Percentiles rank a stretch among this genome's conserved stretches.
Evolutionary conservation across 1,139 yeast species (phyloP).

Genomic region (Magnusiomyces fungicola): DNA sequence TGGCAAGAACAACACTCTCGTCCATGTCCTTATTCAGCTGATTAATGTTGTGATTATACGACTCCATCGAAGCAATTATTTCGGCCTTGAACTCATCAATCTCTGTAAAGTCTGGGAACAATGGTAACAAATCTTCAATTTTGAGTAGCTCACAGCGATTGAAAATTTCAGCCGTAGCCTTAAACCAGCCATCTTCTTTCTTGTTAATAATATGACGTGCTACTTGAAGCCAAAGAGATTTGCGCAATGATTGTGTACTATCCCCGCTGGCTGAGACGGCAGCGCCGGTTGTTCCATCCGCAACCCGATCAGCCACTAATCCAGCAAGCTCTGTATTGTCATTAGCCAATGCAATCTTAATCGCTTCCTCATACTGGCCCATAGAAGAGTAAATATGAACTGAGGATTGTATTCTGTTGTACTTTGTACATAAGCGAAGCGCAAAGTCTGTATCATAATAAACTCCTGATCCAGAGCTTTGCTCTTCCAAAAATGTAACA

Average conservation of each 20-base stretch:
- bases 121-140: constrained; percentile 74
- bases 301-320: constrained; percentile 47
- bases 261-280: background rate
- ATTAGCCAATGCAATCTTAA: constrained; percentile 59
- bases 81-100: constrained; percentile 82
- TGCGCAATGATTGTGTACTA: constrained; percentile 41
- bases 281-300: constrained; percentile 28
- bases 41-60: constrained; percentile 57
- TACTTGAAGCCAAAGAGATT: constrained; percentile 66
- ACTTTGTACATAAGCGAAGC: constrained; percentile 61
- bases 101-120: constrained; percentile 75
- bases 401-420: constrained; percentile 55
- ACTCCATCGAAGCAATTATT: constrained; percentile 68
- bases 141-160: constrained; percentile 51
- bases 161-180: constrained; percentile 38
- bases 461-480: constrained; percentile 20
- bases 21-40: constrained; percentile 69
- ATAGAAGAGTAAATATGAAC: constrained; percentile 62
- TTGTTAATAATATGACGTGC: constrained; percentile 48
- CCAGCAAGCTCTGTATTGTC: constrained; percentile 57
- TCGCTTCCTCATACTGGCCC: constrained; percentile 72
- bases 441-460: constrained; percentile 66
- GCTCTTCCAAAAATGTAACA: constrained; percentile 43
- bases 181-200: constrained; percentile 18
- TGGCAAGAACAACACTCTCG: constrained; percentile 58